Conservation (phyloP, 2,329 filamentous ascomycete species). For the Talaromyces sp. region DNA sequence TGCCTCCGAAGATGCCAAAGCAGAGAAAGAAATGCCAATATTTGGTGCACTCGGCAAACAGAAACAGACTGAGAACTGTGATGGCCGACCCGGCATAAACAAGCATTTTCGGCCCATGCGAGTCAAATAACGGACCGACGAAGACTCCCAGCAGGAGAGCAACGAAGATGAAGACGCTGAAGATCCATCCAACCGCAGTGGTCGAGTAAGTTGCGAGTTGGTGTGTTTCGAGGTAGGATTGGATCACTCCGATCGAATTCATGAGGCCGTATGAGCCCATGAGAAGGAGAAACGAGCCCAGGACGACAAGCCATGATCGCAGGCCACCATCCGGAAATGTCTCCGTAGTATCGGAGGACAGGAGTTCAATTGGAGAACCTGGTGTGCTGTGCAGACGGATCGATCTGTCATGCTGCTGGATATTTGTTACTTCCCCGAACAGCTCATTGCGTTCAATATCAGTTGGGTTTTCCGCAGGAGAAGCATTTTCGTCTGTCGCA, state of each 20-base stretch:
- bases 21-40: conserved; percentile 48
- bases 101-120: conserved; percentile 42
- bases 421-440: not conserved
- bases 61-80: conserved; percentile 38
- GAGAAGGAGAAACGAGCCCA: conserved; percentile 33
- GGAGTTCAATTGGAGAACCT: not conserved
- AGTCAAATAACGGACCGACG: conserved; percentile 47
- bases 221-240: conserved; percentile 42
- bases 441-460: not conserved
- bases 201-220: conserved; percentile 41
- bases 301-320: conserved; percentile 31
- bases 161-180: conserved; percentile 44
- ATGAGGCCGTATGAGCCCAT: conserved; percentile 44
- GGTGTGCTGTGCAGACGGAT: not conserved
- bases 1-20: conserved; percentile 33
- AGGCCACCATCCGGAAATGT: conserved; percentile 29
- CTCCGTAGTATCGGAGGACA: not conserved
- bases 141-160: conserved; percentile 42
- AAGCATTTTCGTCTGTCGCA: not conserved
- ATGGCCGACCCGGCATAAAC: conserved; percentile 33
- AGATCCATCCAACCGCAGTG: conserved; percentile 48
- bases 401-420: not conserved
- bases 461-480: not conserved
- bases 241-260: conserved; percentile 46
- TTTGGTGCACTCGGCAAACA: conserved; percentile 42